Evolutionary conservation across 2,329 filamentous ascomycete species (phyloP), one percentile per base, ranked within the genome.

Genomic region (Fusarium piperis): DNA sequence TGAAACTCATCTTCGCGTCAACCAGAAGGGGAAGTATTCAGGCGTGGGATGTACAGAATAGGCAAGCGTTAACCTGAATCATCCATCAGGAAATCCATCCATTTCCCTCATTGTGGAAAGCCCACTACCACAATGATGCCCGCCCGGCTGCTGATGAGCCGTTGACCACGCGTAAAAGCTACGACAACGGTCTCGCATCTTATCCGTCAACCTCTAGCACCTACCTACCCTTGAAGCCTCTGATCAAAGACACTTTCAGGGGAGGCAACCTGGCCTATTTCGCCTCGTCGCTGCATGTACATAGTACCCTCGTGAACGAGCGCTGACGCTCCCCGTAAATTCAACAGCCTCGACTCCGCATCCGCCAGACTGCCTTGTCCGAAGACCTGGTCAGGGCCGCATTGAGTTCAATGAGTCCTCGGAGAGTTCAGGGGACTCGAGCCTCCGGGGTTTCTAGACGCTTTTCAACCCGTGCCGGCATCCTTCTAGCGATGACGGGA

Each of bases 311-410:
- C 53, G 30, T 48, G 35, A 51, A 51, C 33, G 56, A 58, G 32
- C 41, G 38, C 41, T 41, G 53, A 51, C 36, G 28, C 33, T 53
- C 52, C 62, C 46, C 58, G 32, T 52, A 60, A n/a, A 60, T 38
- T 48, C 44, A 48, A 33, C 53, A 66, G 51, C 59, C 62, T 26
- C 63, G 63, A 56, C 66, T 71, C 65, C 68, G 59, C 68, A 59
- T 36, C 48, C 62, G 55, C 65, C 57, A 57, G 55, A 59, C 28
- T 56, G 65, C 59, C 65, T 48, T 44, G 44, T 39, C 58, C 38
- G 58, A 60, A 60, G 52, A 60, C 58, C 58, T 28, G 52, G 52
- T 32, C 39, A 44, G 51, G 30, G 26, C 51, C 33, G 35, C 59
- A 33, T 35, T 28, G 57, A 38, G 32, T 36, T 57, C 55, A 28